Percentiles rank a stretch among this genome's conserved stretches.
Evolutionary conservation across 192 early-diverging fungal species (phyloP).

Genomic region (Linderina pennispora): DNA sequence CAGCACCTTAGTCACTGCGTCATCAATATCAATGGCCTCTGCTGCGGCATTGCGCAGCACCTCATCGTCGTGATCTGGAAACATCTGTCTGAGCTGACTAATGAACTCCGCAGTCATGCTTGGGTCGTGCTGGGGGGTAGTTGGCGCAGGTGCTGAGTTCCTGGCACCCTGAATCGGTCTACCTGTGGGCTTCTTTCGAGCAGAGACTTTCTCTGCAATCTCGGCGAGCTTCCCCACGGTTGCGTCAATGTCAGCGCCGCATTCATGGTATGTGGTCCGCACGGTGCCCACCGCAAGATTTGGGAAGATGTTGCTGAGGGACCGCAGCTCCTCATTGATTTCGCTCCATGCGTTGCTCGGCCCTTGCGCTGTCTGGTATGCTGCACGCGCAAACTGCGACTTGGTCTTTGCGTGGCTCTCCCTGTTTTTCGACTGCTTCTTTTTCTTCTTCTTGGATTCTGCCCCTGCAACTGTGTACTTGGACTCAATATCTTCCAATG

Average conservation of each 20-base stretch:
- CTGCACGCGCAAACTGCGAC: background rate
- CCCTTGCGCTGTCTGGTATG: background rate
- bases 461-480: constrained; percentile 18
- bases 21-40: constrained; percentile 8
- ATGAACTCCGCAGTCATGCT: constrained; percentile 1
- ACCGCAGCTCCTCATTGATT: constrained; percentile 23
- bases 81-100: constrained; percentile 8
- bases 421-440: background rate
- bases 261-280: constrained; percentile 25
- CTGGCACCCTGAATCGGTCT: background rate
- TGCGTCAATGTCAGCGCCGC: constrained; percentile 14
- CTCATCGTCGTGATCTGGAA: constrained; percentile 10
- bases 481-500: constrained; percentile 18
- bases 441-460: background rate
- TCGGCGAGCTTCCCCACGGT: constrained; percentile 8
- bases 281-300: constrained; percentile 20
- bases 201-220: background rate
- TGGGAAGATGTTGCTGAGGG: constrained; percentile 26
- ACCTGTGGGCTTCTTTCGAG: background rate
- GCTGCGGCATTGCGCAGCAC: constrained; percentile 13
- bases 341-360: constrained; percentile 27
- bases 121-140: background rate
- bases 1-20: constrained; percentile 20
- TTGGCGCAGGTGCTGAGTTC: background rate
- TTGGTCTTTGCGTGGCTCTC: background rate